Base-by-base conservation (phyloP, 352 stramenopile species). In the Pythium vanterpoolii region DNA sequence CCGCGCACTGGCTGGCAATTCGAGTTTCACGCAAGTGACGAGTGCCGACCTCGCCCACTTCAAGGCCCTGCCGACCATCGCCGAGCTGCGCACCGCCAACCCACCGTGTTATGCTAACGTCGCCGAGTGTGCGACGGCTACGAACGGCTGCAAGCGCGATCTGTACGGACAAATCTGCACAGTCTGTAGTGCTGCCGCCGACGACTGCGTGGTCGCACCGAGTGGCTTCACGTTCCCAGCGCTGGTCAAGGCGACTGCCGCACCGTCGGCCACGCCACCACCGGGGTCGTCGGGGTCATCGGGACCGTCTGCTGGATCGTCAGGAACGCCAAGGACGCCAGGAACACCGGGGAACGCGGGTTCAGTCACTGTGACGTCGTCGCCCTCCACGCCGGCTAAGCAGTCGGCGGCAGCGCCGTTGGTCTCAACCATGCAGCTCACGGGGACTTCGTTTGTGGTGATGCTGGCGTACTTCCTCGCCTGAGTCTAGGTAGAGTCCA, bases 81-180 rank as follows among this genome's bases (percentile, higher is more conserved):
- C 56, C 0, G 50, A 72, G 19, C 74, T 93, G 34, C 66, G 68
- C 1, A 60, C 55, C 1, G 55, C 55, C 13, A 91, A 93, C 56
- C 81, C 79, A 3, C 51, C 69, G 57, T 91, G 81, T 62, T 93
- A 88, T 60, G 44, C 73, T 34, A 93, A 88, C 54, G 62, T 82
- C 19, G 72, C 76, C 31, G 59, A 53, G 43, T 91, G 81, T 46
- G 65, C 56, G n/a, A 70, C 66, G n/a, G 73, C 72, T 9, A 19
- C 58, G 26, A 69, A 73, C 47, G 80, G 83, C 48, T 93, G 83
- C 68, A 86, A 83, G 48, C 80, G 80, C 26, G 55, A 71, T 5
- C 63, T 78, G 24, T 88, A 74, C 58, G 69, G 73, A 42, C 80
- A 90, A 48, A 67, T 87, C 47, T 93, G 80, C 46, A 69, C 65